A percentile compares a stretch with the other conserved stretches of the same genome.
phyloP scores from a whole-genome alignment of 2,329 filamentous ascomycete genomes.

The Colletotrichum sp. region DNA sequence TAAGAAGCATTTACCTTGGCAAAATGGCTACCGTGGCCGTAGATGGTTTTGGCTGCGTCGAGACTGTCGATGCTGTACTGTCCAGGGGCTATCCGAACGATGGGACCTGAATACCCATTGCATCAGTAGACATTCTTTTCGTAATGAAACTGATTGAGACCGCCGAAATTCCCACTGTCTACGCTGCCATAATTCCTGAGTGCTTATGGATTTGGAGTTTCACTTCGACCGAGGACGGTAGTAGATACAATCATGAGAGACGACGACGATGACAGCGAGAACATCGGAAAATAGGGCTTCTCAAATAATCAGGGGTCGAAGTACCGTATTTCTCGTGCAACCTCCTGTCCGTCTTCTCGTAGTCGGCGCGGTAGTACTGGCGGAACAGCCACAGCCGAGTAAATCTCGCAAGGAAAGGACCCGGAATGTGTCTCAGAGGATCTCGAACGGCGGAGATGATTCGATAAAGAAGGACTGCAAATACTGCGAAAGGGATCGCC shows the following conservation, averaged over 20 bases:
- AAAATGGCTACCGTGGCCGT: constrained; percentile 31
- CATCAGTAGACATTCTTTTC: too few relatives aligned
- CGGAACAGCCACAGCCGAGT: constrained; percentile 31
- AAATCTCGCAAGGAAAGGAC: constrained; percentile 31
- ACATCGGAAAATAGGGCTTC: too few relatives aligned
- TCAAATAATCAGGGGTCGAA: not conserved
- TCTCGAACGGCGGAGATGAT: not conserved
- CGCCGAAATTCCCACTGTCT: too few relatives aligned
- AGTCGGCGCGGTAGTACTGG: constrained; percentile 26
- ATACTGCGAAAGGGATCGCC: not conserved
- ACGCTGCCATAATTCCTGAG: too few relatives aligned
- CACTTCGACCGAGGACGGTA: too few relatives aligned
- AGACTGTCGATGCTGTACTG: constrained; percentile 50
- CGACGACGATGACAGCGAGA: too few relatives aligned
- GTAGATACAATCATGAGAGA: too few relatives aligned
- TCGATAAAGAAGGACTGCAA: not conserved
- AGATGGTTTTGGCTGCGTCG: constrained; percentile 41
- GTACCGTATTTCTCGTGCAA: constrained; percentile 35
- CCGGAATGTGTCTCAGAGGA: constrained; percentile 22
- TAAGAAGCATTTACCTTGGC: constrained; percentile 24
- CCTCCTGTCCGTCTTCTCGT: constrained; percentile 29
- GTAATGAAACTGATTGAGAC: too few relatives aligned
- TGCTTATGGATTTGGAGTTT: too few relatives aligned
- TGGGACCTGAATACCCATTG: constrained; percentile 25
- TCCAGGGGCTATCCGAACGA: constrained; percentile 51